phyloP scores from a whole-genome alignment of 2,329 filamentous ascomycete genomes.

The Hypomyces perniciosus region DNA sequence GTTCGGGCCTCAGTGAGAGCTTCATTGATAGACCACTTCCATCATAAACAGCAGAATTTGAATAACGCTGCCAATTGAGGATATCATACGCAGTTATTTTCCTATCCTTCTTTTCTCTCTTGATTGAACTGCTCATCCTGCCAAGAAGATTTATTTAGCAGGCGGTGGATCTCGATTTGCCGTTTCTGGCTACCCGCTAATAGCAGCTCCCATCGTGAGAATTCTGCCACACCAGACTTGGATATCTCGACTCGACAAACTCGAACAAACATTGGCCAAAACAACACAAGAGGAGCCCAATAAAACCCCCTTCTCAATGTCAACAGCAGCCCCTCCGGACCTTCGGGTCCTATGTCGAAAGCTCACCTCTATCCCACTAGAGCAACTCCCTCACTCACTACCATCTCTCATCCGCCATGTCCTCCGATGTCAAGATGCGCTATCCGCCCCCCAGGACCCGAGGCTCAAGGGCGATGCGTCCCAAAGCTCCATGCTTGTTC shows the following conservation, averaged over 20 bases:
- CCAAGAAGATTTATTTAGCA: too few relatives aligned
- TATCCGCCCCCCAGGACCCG: conserved; percentile 58
- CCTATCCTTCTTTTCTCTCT: too few relatives aligned
- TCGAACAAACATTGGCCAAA: neutral
- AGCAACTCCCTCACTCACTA: conserved; percentile 67
- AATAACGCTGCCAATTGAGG: too few relatives aligned
- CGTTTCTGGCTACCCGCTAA: too few relatives aligned
- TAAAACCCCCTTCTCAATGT: neutral
- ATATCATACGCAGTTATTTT: too few relatives aligned
- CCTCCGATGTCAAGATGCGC: conserved; percentile 49
- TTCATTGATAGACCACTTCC: too few relatives aligned
- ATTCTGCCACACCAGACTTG: neutral
- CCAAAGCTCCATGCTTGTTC: conserved; percentile 64
- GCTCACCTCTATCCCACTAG: conserved; percentile 64
- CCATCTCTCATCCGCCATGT: conserved; percentile 61
- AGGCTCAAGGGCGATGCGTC: conserved; percentile 55
- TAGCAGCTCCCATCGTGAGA: neutral
- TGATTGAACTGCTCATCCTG: too few relatives aligned
- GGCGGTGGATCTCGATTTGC: too few relatives aligned
- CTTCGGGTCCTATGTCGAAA: conserved; percentile 61
- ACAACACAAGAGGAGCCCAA: neutral
- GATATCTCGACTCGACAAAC: neutral
- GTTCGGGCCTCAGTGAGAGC: too few relatives aligned
- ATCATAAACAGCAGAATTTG: too few relatives aligned
- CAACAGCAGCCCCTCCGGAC: conserved; percentile 43